Conservation (phyloP, 1,139 yeast genomes). For the Fermentozyma sake region DNA sequence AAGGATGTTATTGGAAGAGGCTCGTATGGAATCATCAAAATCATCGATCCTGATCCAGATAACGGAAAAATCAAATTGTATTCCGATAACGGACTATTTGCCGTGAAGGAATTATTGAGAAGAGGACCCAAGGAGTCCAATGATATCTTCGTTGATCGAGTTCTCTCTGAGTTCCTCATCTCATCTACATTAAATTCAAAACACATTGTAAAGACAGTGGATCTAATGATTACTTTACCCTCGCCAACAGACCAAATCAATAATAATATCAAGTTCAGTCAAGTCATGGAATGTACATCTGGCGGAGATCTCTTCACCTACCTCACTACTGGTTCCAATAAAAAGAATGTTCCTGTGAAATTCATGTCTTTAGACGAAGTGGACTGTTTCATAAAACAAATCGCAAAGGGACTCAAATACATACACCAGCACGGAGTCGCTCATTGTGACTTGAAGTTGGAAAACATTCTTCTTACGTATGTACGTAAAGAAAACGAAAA, state of each 20-base stretch:
- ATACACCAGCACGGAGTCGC: conserved; percentile 75
- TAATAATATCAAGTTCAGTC: conserved; percentile 52
- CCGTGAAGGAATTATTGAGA: conserved; percentile 61
- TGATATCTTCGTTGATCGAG: conserved; percentile 59
- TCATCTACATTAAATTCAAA: conserved; percentile 67
- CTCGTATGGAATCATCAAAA: conserved; percentile 79
- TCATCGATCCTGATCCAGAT: too few species aligned
- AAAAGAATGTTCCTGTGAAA: conserved; percentile 9
- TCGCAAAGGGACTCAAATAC: conserved; percentile 58
- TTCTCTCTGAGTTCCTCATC: conserved; percentile 74
- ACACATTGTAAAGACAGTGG: conserved; percentile 65
- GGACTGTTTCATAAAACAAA: conserved; percentile 68
- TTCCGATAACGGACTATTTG: conserved; percentile 51
- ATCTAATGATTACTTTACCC: conserved; percentile 47
- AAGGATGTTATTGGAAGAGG: conserved; percentile 83
- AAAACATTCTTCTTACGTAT: conserved; percentile 46
- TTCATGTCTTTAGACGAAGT: conserved; percentile 47
- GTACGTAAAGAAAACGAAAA: conserved; percentile 5
- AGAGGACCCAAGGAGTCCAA: conserved; percentile 38
- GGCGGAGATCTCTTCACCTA: conserved; percentile 64
- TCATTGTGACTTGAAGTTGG: conserved; percentile 70
- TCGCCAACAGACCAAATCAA: conserved; percentile 4
- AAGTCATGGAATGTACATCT: conserved; percentile 74
- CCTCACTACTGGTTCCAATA: conserved; percentile 18
- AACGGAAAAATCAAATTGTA: too few species aligned